Percentiles rank a stretch among this genome's conserved stretches.
These are phyloP conservation scores for Scytalidium lignicola DNA, from an alignment of 2,329 filamentous ascomycete genomes.

Conservation along the genomic window DNA sequence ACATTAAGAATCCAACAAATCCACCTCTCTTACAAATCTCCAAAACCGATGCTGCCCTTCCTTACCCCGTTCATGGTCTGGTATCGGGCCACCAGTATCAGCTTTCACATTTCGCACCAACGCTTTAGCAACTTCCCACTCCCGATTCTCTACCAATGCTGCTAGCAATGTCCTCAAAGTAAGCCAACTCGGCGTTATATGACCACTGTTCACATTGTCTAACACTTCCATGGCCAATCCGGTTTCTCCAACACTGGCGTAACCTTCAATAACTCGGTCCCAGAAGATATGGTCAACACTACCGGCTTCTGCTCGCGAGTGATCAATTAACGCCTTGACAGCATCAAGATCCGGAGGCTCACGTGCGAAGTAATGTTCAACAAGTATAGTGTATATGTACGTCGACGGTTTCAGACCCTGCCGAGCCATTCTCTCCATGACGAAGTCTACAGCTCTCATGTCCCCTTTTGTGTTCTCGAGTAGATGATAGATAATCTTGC, in stretches of 20 bases:
- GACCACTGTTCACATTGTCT: constrained; percentile 32
- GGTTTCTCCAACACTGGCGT: constrained; percentile 48
- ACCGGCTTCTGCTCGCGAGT: constrained; percentile 30
- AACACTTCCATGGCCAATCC: constrained; percentile 45
- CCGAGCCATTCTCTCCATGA: constrained; percentile 58
- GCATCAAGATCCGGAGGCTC: constrained; percentile 53
- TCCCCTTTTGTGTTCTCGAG: constrained; percentile 36
- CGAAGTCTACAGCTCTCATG: constrained; percentile 46
- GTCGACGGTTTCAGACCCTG: constrained; percentile 48
- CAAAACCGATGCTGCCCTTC: constrained; percentile 25
- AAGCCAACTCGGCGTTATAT: constrained; percentile 19
- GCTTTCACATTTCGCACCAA: constrained; percentile 23
- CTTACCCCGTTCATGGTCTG: constrained; percentile 14
- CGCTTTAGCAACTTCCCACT: constrained; percentile 25
- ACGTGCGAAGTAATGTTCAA: constrained; percentile 60
- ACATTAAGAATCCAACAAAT: constrained; percentile 11
- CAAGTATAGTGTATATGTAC: constrained; percentile 70
- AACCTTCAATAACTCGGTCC: constrained; percentile 66
- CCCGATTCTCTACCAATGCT: constrained; percentile 22
- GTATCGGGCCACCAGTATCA: constrained; percentile 17
- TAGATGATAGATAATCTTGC: constrained; percentile 62
- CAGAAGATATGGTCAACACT: constrained; percentile 56
- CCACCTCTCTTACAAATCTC: constrained; percentile 19
- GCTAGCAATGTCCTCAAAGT: constrained; percentile 21
- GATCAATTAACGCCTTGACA: constrained; percentile 55